Conservation (phyloP, 2,329 filamentous ascomycete genomes). For the Fusarium sterilihyphosum region DNA sequence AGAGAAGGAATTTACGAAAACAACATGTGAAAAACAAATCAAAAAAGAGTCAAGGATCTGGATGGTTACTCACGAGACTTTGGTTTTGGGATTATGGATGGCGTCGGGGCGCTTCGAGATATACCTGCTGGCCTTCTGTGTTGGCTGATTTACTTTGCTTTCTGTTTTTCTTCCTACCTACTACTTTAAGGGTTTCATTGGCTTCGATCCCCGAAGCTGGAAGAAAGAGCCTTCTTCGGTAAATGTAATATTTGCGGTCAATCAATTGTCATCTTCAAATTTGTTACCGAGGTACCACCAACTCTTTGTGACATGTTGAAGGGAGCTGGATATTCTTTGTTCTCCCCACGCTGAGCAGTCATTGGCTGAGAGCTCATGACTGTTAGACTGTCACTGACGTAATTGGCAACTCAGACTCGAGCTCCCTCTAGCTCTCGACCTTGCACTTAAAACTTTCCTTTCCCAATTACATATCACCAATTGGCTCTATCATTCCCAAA, state of each 20-base stretch:
- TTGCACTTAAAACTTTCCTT: neutral
- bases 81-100: slow-evolving; percentile 19
- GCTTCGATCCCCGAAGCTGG: neutral
- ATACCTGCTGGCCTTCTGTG: slow-evolving; percentile 35
- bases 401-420: slow-evolving; percentile 24
- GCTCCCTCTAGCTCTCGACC: slow-evolving; percentile 4
- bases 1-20: slow-evolving; percentile 40
- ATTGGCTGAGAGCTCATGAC: slow-evolving; percentile 35
- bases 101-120: slow-evolving; percentile 37
- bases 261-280: slow-evolving; percentile 9
- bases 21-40: neutral
- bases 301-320: neutral
- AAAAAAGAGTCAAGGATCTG: neutral
- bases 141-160: slow-evolving; percentile 27
- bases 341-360: slow-evolving; percentile 18
- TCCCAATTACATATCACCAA: neutral
- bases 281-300: neutral
- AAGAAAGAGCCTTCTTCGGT: neutral
- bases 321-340: slow-evolving; percentile 20
- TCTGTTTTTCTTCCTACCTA: neutral
- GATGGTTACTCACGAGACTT: slow-evolving; percentile 14
- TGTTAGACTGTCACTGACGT: slow-evolving; percentile 30
- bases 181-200: neutral
- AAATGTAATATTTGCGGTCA: slow-evolving; percentile 18
- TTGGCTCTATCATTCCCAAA: neutral